Evolutionary conservation across 202 grass and related monocot genomes (phyloP).

Genomic region (Zizania palustris): DNA sequence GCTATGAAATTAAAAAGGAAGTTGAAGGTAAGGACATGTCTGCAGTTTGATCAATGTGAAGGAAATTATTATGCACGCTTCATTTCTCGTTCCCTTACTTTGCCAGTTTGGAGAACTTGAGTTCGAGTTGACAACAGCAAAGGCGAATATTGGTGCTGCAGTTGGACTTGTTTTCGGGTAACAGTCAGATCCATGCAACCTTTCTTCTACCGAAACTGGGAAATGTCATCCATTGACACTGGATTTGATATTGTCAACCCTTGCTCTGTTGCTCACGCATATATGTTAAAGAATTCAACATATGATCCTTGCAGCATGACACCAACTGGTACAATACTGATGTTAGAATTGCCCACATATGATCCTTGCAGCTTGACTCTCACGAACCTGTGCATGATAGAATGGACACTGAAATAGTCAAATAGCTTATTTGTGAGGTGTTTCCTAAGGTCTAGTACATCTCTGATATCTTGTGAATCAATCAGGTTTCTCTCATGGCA

Average conservation of each 20-base stretch:
- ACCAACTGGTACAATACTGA: background rate
- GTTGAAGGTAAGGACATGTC: constrained; percentile 58
- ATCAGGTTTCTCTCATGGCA: constrained; percentile 79
- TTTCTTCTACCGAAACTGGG: constrained; percentile 16
- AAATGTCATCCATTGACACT: background rate
- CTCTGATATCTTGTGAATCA: background rate
- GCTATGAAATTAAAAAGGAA: constrained; percentile 66
- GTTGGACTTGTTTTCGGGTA: constrained; percentile 75
- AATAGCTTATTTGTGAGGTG: background rate
- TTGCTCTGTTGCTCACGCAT: constrained; percentile 17
- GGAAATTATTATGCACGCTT: background rate
- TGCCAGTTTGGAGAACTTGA: constrained; percentile 81
- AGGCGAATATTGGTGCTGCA: constrained; percentile 69
- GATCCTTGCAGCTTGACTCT: no score
- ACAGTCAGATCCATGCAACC: constrained; percentile 5
- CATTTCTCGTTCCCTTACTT: constrained; percentile 9
- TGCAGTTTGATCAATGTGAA: constrained; percentile 16
- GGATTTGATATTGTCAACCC: background rate
- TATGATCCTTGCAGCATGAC: background rate
- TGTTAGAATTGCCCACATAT: background rate
- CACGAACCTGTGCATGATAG: background rate
- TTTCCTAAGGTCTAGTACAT: constrained; percentile 5
- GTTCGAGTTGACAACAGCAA: constrained; percentile 67
- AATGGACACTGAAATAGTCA: background rate
- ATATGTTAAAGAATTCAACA: background rate